Base-by-base conservation (phyloP, 2,329 filamentous ascomycete genomes). In the Phaeoacremonium minimum region DNA sequence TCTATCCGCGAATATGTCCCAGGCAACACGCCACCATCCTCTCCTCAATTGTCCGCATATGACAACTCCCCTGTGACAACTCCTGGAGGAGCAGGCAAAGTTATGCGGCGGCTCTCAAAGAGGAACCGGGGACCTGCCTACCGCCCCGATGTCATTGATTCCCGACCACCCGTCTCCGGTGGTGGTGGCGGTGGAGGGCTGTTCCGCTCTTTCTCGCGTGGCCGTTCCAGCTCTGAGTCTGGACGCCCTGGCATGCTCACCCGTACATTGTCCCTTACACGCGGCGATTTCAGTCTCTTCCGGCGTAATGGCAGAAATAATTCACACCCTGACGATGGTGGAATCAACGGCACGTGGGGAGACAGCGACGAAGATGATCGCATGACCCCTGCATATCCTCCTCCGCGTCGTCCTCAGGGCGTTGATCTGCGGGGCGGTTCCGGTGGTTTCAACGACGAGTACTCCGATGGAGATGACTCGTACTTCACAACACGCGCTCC, bases 1-100 rank as follows among this genome's bases (percentile, higher is more conserved):
- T 87, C 88, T 4, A 95, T 98, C 50, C 77, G 86, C 36, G 75
- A 86, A 55, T 97, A 95, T 63, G 69, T 78, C 8, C 89, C 90
- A 3, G 87, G 87, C 4, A 69, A 66, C 20, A 94, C 87, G 2
- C 89, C 89, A 11, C 77, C 80, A 1, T 71, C 75, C 4, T 81
- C 84, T 2, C 87, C 87, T 4, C 73, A 69, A 18, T 61, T 57
- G 7, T 69, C 75, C 2, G 62, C 69, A 31, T 60, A 68, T 41
- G 67, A 71, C 28, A 44, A 64, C 19, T 60, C 55, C 35, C 60
- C 64, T 4, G 66, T 58, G 14, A 46, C 52, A 42, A 64, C 64
- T 4, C 60, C 61, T 5, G 51, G 52, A 0, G n/a, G n/a, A n/a
- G n/a, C n/a, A n/a, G 52, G 51, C 7, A 58, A 51, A 48, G 46